Conservation (phyloP, 129 eudicot species). For the Logfia minima region DNA sequence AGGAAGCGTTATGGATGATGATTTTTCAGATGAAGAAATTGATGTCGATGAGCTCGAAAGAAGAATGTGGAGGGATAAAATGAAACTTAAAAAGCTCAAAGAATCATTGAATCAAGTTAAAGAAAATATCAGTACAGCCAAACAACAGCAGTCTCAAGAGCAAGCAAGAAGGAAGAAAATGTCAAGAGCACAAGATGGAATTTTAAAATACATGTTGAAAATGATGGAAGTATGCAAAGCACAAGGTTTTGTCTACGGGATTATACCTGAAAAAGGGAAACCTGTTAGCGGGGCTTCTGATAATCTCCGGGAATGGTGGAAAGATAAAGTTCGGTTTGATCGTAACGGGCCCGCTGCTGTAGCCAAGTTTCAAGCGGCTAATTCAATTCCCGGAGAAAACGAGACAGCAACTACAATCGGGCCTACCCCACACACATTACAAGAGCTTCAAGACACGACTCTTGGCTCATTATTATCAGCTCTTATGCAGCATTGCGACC, state of each 20-base stretch:
- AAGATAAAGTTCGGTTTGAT: conserved; percentile 84
- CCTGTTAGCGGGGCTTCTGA: conserved; percentile 93
- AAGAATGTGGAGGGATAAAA: conserved; percentile 78
- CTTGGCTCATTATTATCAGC: conserved; percentile 79
- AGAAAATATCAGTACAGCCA: conserved; percentile 41
- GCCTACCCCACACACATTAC: conserved; percentile 75
- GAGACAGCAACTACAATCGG: conserved; percentile 51
- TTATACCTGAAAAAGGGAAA: conserved; percentile 86
- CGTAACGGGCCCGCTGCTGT: conserved; percentile 86
- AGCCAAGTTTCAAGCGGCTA: conserved; percentile 55
- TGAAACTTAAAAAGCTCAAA: conserved; percentile 64
- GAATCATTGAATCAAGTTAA: conserved; percentile 44
- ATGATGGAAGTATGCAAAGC: conserved; percentile 96
- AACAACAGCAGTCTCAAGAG: conserved; percentile 63
- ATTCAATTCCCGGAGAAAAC: conserved; percentile 47
- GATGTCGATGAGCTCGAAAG: conserved; percentile 84
- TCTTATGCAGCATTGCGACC: conserved; percentile 81
- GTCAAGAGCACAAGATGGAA: conserved; percentile 90
- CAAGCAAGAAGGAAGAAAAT: conserved; percentile 60
- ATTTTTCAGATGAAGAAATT: conserved; percentile 68
- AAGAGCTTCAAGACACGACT: conserved; percentile 85
- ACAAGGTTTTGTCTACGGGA: conserved; percentile 79
- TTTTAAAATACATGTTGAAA: conserved; percentile 68
- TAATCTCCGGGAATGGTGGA: conserved; percentile 89
- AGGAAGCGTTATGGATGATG: conserved; percentile 57